Conservation (phyloP, 257 asterid species). For the Fraxinus americana region DNA sequence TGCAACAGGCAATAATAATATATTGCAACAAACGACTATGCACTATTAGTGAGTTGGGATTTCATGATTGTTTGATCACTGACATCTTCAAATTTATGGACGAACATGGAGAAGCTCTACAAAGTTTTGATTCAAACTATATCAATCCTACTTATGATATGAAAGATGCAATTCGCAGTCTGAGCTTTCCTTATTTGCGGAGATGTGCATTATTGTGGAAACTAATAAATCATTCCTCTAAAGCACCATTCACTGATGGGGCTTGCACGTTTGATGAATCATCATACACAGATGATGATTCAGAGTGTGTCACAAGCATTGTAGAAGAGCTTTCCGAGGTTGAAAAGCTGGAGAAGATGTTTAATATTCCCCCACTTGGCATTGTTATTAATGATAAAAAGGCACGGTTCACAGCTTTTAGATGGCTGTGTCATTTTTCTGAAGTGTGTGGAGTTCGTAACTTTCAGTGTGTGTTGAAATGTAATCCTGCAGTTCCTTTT, state of each 20-base stretch:
- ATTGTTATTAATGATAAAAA: slow-evolving; percentile 53
- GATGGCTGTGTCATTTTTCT: slow-evolving; percentile 69
- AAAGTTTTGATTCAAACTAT: slow-evolving; percentile 54
- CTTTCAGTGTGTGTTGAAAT: slow-evolving; percentile 46
- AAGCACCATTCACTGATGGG: slow-evolving; percentile 62
- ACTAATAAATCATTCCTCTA: slow-evolving; percentile 57
- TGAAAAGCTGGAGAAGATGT: slow-evolving; percentile 69
- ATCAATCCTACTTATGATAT: slow-evolving; percentile 51
- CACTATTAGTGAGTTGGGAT: slow-evolving; percentile 40
- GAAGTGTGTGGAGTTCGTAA: slow-evolving; percentile 46
- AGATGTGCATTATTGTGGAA: slow-evolving; percentile 94
- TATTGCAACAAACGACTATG: slow-evolving; percentile 40
- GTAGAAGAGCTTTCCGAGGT: slow-evolving; percentile 68
- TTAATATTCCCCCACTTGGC: slow-evolving; percentile 72
- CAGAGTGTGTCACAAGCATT: slow-evolving; percentile 32
- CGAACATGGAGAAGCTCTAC: slow-evolving; percentile 53
- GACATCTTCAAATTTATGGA: slow-evolving; percentile 57
- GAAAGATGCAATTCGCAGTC: slow-evolving; percentile 63
- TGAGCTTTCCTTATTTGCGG: slow-evolving; percentile 85
- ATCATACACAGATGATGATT: slow-evolving; percentile 33
- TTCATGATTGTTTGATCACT: slow-evolving; percentile 54
- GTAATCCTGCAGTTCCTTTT: slow-evolving; percentile 80
- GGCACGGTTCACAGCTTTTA: slow-evolving; percentile 50
- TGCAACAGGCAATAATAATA: slow-evolving; percentile 63
- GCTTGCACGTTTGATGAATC: slow-evolving; percentile 45